phyloP scores from a whole-genome alignment of 768 basidiomycete species.

The Boletus fagicola region DNA sequence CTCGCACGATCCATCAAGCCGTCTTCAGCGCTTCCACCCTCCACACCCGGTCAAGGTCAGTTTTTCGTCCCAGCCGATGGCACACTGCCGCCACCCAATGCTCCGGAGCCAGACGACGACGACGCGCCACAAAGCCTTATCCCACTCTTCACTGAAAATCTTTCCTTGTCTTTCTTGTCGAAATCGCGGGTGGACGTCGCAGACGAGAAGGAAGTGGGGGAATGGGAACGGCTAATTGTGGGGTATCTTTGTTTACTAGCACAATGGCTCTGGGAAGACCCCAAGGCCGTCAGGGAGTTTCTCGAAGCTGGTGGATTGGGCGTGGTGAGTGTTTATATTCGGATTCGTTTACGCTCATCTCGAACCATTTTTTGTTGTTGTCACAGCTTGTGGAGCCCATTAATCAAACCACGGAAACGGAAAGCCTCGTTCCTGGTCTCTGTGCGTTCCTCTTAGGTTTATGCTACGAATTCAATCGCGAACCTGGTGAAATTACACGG shows the following conservation, averaged over 20 bases:
- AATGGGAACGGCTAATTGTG: conserved; percentile 89
- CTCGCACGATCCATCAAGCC: conserved; percentile 66
- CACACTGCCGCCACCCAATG: conserved; percentile 35
- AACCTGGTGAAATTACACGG: conserved; percentile 96
- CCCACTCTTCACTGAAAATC: conserved; percentile 84
- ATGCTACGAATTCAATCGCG: conserved; percentile 95
- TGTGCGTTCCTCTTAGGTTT: conserved; percentile 90
- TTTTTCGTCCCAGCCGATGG: conserved; percentile 83
- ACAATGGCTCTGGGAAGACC: conserved; percentile 98
- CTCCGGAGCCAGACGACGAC: conserved; percentile 49
- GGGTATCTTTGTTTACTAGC: conserved; percentile 80
- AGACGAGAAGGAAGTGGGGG: conserved; percentile 68
- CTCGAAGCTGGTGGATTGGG: conserved; percentile 87
- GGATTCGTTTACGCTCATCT: background rate
- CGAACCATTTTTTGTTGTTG: background rate
- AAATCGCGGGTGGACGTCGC: conserved; percentile 51
- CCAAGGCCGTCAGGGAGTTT: conserved; percentile 83
- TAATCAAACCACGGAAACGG: conserved; percentile 83
- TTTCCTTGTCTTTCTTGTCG: conserved; percentile 82
- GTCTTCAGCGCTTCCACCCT: conserved; percentile 33
- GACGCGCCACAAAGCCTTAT: conserved; percentile 71
- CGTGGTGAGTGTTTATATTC: conserved; percentile 57
- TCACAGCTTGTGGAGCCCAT: conserved; percentile 89
- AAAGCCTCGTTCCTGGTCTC: conserved; percentile 83
- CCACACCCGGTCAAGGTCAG: conserved; percentile 35